Base-by-base conservation (phyloP, 2,329 filamentous ascomycete species). In the Endoconidiophora polonica region DNA sequence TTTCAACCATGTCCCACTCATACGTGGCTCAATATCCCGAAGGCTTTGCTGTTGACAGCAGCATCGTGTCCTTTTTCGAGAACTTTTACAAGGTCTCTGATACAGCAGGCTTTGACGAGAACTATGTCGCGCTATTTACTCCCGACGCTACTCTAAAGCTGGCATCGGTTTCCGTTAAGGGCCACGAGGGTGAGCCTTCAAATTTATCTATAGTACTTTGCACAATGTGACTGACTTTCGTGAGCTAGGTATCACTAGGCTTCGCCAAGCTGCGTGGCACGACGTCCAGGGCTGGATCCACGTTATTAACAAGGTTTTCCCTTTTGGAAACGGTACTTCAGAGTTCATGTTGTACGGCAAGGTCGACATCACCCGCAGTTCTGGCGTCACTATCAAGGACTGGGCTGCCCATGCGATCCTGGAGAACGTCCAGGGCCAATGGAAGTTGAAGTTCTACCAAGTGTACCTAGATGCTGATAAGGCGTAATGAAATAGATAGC, bases 391-490 rank as follows among this genome's bases (percentile, higher is more conserved):
- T 7, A 41, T 53, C n/a, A 52, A 54, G 3, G 71, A 75, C 9
- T 79, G 74, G 74, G 70, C 71, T 16, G 74, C 67, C 47, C 63
- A 71, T 54, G 74, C 71, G 3, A 46, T 50, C 16, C 22, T 50
- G 14, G 64, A 72, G 48, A 66, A 81, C 42, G 61, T 46, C 10
- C 68, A 71, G 43, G 74, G 70, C 3, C 68, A 66, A 55, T 70
- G 76, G 58, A 74, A 65, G 60, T 66, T 74, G 63, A 61, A 65
- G 26, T 71, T 68, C 54, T 75, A 76, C 58, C 71, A 74, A 58
- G 70, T 75, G 4, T 75, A 73, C 57, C 54, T 74, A 56, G 71
- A 50, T 22, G n/a, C 49, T 4, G 49, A 50, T 37, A 50, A 50
- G 38, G 10, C 23, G 26, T 14, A 26, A 14, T 9, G 14, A 5